A percentile compares a stretch with the other conserved stretches of the same genome.
Conservation (phyloP, 352 stramenopile genomes). For the Albugo candida region DNA sequence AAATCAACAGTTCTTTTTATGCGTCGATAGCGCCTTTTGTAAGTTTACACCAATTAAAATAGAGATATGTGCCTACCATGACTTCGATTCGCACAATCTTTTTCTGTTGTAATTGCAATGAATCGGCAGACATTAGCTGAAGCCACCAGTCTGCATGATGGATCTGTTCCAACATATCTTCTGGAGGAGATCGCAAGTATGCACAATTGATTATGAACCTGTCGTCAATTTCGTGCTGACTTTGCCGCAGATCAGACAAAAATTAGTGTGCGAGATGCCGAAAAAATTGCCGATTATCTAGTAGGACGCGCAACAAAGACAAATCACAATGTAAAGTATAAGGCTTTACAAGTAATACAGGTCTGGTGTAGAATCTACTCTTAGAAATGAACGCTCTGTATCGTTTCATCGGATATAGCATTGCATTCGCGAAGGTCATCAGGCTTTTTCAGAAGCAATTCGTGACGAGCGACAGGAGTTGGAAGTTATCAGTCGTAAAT, state of each 20-base stretch:
- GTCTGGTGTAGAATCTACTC: conserved; percentile 11
- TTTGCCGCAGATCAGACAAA: conserved; percentile 29
- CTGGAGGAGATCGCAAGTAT: conserved; percentile 69
- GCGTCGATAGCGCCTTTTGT: too few species aligned
- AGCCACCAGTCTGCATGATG: conserved; percentile 69
- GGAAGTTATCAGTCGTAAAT: background rate
- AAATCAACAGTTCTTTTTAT: too few species aligned
- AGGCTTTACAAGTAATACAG: conserved; percentile 70
- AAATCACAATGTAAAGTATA: conserved; percentile 74
- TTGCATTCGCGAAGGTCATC: conserved; percentile 48
- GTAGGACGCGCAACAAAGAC: conserved; percentile 50
- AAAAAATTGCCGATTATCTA: conserved; percentile 69
- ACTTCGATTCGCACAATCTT: too few species aligned
- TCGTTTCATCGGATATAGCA: conserved; percentile 17
- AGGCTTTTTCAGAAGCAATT: conserved; percentile 34
- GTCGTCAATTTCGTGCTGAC: background rate
- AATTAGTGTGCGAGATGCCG: conserved; percentile 32
- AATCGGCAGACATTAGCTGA: conserved; percentile 63
- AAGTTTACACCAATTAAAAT: too few species aligned
- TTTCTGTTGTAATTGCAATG: conserved; percentile 21
- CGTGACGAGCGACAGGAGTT: conserved; percentile 55
- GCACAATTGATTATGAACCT: background rate
- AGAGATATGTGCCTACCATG: too few species aligned
- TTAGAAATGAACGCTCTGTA: background rate
- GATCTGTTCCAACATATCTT: conserved; percentile 57